Percentiles rank a stretch among this genome's conserved stretches.
Conservation (phyloP, 768 basidiomycete genomes). For the Pleurotus eryngii region DNA sequence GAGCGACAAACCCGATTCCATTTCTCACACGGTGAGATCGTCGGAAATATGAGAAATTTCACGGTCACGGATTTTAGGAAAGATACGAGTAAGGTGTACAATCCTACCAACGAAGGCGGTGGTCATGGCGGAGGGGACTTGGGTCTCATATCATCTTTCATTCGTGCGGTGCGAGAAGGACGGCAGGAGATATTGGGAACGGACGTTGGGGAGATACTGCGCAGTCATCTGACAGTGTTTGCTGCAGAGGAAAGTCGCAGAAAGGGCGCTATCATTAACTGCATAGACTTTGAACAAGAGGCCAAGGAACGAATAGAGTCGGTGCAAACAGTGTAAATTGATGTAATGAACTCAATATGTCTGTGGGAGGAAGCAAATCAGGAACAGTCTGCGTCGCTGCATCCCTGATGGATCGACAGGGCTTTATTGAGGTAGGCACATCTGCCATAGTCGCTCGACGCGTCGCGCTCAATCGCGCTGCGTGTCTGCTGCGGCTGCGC, state of each 20-base stretch:
- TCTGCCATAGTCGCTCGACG: not conserved
- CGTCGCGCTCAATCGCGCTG: not conserved
- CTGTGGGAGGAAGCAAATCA: not conserved
- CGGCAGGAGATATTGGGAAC: slow-evolving; percentile 68
- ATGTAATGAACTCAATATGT: no score
- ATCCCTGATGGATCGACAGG: not conserved
- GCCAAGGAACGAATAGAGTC: slow-evolving; percentile 25
- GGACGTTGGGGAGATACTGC: slow-evolving; percentile 63
- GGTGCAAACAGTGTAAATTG: no score
- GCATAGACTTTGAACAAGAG: slow-evolving; percentile 56
- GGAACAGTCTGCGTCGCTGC: not conserved
- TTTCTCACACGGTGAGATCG: slow-evolving; percentile 83
- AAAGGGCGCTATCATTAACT: slow-evolving; percentile 69
- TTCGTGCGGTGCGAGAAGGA: slow-evolving; percentile 66
- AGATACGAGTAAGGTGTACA: slow-evolving; percentile 43
- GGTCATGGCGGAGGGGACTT: slow-evolving; percentile 84
- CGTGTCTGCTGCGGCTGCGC: not conserved
- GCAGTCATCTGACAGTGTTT: slow-evolving; percentile 82
- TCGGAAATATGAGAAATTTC: slow-evolving; percentile 80
- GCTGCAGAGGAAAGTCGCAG: slow-evolving; percentile 78
- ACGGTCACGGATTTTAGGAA: slow-evolving; percentile 68
- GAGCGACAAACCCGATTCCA: slow-evolving; percentile 82
- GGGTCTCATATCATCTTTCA: slow-evolving; percentile 72
- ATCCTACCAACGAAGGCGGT: slow-evolving; percentile 57
- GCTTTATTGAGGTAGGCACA: not conserved